Conservation (phyloP, 345 rosid genomes). For the Moringa oleifera region DNA sequence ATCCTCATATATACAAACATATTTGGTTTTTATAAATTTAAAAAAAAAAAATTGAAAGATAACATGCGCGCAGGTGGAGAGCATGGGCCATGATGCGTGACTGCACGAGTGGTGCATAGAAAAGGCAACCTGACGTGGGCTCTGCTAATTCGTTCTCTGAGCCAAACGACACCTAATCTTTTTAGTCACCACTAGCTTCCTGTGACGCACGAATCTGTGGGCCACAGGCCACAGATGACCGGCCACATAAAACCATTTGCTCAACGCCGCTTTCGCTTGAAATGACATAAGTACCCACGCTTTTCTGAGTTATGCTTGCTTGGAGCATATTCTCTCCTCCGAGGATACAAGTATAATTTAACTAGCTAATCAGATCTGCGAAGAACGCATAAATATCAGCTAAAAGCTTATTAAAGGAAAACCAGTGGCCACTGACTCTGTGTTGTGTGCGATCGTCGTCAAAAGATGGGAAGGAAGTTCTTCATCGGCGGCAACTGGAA, state of each 20-base stretch:
- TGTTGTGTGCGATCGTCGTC: slow-evolving; percentile 19
- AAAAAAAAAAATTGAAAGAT: no score
- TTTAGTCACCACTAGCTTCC: background rate
- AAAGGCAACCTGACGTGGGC: background rate
- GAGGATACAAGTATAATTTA: background rate
- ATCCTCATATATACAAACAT: no score
- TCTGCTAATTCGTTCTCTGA: background rate
- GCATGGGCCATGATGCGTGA: background rate
- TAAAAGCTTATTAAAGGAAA: no score
- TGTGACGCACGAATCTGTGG: background rate
- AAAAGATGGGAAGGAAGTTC: slow-evolving; percentile 68
- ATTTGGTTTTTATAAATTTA: no score
- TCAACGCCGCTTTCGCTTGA: background rate
- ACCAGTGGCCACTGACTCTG: background rate
- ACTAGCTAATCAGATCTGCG: background rate
- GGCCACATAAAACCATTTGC: background rate
- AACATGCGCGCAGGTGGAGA: no score
- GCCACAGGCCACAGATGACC: background rate
- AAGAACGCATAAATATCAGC: background rate
- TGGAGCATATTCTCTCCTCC: background rate
- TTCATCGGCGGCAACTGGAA: slow-evolving; percentile 99
- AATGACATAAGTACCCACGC: background rate
- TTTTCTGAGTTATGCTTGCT: background rate
- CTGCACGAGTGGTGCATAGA: background rate
- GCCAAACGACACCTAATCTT: background rate